A percentile compares a stretch with the other conserved stretches of the same genome.
These are phyloP conservation scores for Heimioporus sp. DNA, from an alignment of 768 basidiomycete genomes.

Conservation along the genomic window DNA sequence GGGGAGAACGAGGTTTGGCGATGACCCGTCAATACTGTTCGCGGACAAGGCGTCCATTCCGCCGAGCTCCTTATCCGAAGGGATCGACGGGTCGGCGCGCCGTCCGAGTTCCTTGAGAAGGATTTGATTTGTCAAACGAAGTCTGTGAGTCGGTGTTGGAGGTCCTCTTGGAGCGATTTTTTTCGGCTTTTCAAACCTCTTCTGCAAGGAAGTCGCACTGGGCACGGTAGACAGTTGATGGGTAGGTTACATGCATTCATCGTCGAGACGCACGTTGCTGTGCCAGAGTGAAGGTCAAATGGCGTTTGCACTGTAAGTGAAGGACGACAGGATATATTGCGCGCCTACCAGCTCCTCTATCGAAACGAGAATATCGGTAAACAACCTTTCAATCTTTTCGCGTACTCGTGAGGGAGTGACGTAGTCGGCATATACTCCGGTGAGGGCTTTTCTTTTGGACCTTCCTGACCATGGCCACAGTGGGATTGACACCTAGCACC, in stretches of 20 bases:
- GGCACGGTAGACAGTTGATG: constrained; percentile 62
- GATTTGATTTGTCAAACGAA: constrained; percentile 81
- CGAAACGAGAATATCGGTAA: constrained; percentile 79
- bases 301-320: constrained; percentile 5
- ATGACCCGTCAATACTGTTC: constrained; percentile 79
- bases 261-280: constrained; percentile 97
- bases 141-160: constrained; percentile 76
- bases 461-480: constrained; percentile 81
- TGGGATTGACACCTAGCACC: constrained; percentile 77
- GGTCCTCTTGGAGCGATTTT: constrained; percentile 67
- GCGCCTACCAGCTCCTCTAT: constrained; percentile 81
- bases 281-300: constrained; percentile 82
- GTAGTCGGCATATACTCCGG: constrained; percentile 91
- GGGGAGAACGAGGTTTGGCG: constrained; percentile 86
- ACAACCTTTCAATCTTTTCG: constrained; percentile 77
- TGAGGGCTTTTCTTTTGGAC: constrained; percentile 88
- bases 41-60: constrained; percentile 45
- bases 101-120: constrained; percentile 79
- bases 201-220: constrained; percentile 66
- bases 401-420: constrained; percentile 83
- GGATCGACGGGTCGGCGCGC: constrained; percentile 81
- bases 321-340: neutral
- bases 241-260: constrained; percentile 83
- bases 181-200: constrained; percentile 60
- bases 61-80: constrained; percentile 60